Evolutionary conservation across 140 eudicot species (phyloP).

Genomic region (Anethum foeniculum): DNA sequence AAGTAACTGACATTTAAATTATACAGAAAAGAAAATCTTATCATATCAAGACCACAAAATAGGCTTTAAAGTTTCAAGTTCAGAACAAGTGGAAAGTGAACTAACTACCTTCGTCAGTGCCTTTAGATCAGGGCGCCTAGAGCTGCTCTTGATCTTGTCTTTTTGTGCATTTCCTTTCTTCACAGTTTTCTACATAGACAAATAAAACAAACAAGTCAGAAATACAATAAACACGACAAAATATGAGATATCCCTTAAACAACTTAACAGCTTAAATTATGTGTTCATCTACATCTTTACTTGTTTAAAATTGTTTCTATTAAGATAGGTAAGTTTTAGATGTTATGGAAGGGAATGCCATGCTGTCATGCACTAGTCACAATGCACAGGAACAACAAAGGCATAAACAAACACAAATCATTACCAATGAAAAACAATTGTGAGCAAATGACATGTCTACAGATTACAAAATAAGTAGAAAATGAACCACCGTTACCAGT

Average conservation of each 20-base stretch:
- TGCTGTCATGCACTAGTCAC: not conserved
- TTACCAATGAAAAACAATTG: not conserved
- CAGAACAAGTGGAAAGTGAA: slow-evolving; percentile 9
- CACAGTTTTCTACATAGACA: slow-evolving; percentile 18
- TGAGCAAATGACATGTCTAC: not conserved
- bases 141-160: slow-evolving; percentile 22
- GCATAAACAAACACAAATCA: not conserved
- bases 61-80: not conserved
- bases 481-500: slow-evolving; percentile 34
- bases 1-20: not conserved
- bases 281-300: not conserved
- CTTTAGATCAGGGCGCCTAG: slow-evolving; percentile 87
- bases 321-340: not conserved
- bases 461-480: not conserved
- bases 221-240: not conserved
- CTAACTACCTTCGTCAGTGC: slow-evolving; percentile 64
- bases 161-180: slow-evolving; percentile 28
- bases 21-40: not conserved
- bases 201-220: not conserved
- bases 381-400: not conserved
- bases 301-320: not conserved
- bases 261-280: not conserved
- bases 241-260: not conserved
- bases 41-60: not conserved
- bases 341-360: not conserved